A percentile compares a stretch with the other conserved stretches of the same genome.
Conservation (phyloP, 116 monocot species). For the Trichopus zeylanicus region DNA sequence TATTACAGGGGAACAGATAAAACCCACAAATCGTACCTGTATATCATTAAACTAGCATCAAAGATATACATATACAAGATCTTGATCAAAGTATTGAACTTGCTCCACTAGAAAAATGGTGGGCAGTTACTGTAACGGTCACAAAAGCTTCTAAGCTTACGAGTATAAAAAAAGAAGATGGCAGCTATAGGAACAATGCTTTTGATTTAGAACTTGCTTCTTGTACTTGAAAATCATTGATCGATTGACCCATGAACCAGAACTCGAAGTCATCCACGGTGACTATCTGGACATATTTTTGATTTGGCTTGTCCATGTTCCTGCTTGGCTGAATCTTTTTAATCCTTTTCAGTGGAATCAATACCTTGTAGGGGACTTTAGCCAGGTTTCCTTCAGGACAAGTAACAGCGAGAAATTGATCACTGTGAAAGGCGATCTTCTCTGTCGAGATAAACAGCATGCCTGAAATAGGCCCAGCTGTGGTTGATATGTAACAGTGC, state of each 20-base stretch:
- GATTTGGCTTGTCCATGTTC: constrained; percentile 29
- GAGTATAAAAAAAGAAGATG: neutral
- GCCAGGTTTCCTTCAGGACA: constrained; percentile 24
- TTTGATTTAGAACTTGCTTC: constrained; percentile 1
- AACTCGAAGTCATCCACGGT: constrained; percentile 58
- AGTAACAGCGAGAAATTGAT: constrained; percentile 36
- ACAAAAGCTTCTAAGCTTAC: neutral
- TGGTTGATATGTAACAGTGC: constrained; percentile 72
- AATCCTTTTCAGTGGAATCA: constrained; percentile 42
- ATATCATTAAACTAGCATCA: neutral
- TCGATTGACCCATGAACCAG: constrained; percentile 55
- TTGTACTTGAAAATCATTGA: constrained; percentile 14
- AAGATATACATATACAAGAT: neutral
- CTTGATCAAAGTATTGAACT: neutral
- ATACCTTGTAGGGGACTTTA: constrained; percentile 14
- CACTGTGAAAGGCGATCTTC: constrained; percentile 76
- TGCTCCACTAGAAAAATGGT: neutral
- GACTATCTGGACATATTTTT: constrained; percentile 48
- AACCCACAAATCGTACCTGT: constrained; percentile 1
- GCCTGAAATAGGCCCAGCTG: constrained; percentile 67
- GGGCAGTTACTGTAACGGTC: neutral
- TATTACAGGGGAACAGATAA: too few species aligned
- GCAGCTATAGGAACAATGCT: neutral
- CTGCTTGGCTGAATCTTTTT: constrained; percentile 25
- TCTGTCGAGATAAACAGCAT: constrained; percentile 62